phyloP scores from a whole-genome alignment of 73 alveolate species.

The Paramecium bursaria region DNA sequence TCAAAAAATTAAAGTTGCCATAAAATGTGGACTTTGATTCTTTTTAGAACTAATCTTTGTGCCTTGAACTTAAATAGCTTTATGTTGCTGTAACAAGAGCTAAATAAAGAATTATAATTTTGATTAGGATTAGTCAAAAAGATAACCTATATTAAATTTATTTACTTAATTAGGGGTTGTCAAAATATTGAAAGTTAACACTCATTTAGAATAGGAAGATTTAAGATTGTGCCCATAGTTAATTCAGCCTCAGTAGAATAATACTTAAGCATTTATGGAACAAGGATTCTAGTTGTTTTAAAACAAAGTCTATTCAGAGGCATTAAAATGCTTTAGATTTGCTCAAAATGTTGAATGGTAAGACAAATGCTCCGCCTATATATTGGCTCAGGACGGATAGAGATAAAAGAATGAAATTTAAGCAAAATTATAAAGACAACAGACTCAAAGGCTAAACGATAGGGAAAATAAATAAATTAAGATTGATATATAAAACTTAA shows the following conservation, averaged over 20 bases:
- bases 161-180: too few relatives aligned
- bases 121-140: constrained; percentile 76
- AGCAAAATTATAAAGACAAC: not conserved
- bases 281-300: constrained; percentile 85
- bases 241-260: too few relatives aligned
- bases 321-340: constrained; percentile 80
- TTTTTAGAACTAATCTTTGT: constrained; percentile 57
- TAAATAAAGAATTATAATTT: constrained; percentile 80
- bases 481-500: constrained; percentile 51
- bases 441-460: constrained; percentile 51
- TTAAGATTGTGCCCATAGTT: too few relatives aligned
- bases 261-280: too few relatives aligned
- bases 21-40: too few relatives aligned
- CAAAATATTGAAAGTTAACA: too few relatives aligned
- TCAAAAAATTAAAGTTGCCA: too few relatives aligned
- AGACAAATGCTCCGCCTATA: constrained; percentile 75
- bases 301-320: constrained; percentile 82
- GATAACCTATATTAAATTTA: constrained; percentile 72
- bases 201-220: too few relatives aligned
- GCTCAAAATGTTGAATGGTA: constrained; percentile 75
- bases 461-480: constrained; percentile 50
- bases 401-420: constrained; percentile 53
- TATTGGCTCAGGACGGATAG: constrained; percentile 74
- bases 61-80: constrained; percentile 84
- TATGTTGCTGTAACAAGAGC: constrained; percentile 92